A percentile compares a stretch with the other conserved stretches of the same genome.
phyloP scores from a whole-genome alignment of 176 grass and related monocot species.

The Zizania latifolia region DNA sequence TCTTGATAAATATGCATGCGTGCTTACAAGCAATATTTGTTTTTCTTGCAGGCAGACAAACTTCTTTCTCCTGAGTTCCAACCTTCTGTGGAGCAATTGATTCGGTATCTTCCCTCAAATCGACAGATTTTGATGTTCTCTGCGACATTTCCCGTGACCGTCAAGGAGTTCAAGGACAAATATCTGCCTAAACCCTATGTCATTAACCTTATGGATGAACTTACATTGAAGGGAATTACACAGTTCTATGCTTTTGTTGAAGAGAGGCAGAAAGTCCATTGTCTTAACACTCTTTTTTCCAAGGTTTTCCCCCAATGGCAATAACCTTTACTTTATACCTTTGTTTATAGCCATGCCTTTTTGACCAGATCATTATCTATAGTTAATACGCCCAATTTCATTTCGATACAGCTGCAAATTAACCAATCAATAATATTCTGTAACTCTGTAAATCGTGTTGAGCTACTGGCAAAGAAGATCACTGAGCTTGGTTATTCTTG shows the following conservation, averaged over 20 bases:
- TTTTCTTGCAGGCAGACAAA: conserved; percentile 67
- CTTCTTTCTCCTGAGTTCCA: conserved; percentile 84
- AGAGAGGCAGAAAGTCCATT: conserved; percentile 94
- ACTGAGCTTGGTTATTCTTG: conserved; percentile 92
- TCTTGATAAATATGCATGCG: background rate
- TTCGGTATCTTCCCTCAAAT: conserved; percentile 60
- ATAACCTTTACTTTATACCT: conserved; percentile 12
- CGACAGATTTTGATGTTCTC: conserved; percentile 91
- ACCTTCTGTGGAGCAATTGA: conserved; percentile 71
- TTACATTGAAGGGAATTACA: conserved; percentile 88
- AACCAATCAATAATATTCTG: conserved; percentile 98
- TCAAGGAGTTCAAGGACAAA: conserved; percentile 84
- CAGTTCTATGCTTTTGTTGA: conserved; percentile 94
- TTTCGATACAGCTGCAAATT: conserved; percentile 83
- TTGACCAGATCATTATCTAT: background rate
- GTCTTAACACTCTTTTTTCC: conserved; percentile 88
- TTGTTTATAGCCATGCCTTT: background rate
- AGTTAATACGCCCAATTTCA: background rate
- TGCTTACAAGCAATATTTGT: conserved; percentile 2
- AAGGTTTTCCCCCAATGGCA: conserved; percentile 57
- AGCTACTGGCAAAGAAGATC: conserved; percentile 91
- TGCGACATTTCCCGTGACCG: conserved; percentile 85
- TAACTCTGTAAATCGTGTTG: conserved; percentile 94
- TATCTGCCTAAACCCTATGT: conserved; percentile 77
- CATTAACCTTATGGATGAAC: conserved; percentile 97